Evolutionary conservation across 352 stramenopile species (phyloP).

Genomic region (Albugo laibachii): DNA sequence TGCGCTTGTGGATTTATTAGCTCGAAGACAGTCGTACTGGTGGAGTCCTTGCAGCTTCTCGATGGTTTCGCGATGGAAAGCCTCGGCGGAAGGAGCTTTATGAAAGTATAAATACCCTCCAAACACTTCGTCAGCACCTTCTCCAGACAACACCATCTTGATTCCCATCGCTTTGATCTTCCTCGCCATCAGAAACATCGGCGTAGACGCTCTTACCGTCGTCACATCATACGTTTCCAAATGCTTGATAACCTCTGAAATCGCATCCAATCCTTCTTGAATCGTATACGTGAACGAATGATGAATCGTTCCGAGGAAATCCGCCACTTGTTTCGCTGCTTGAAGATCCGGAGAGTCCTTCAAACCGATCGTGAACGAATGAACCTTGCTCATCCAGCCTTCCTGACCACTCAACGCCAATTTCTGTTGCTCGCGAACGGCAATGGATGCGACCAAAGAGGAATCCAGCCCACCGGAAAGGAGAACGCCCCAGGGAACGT

Average conservation of each 20-base stretch:
- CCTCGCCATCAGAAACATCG: conserved; percentile 98
- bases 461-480: conserved; percentile 96
- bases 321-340: conserved; percentile 90
- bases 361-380: conserved; percentile 97
- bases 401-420: conserved; percentile 50
- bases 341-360: conserved; percentile 91
- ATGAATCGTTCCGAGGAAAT: conserved; percentile 96
- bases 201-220: conserved; percentile 93
- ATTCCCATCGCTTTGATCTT: conserved; percentile 99
- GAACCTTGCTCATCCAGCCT: conserved; percentile 81
- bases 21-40: conserved; percentile 97
- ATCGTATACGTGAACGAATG: conserved; percentile 98
- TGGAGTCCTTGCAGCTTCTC: conserved; percentile 93
- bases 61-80: conserved; percentile 85
- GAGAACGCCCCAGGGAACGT: conserved; percentile 97
- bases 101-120: conserved; percentile 99
- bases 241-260: conserved; percentile 94
- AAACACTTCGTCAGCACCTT: conserved; percentile 97
- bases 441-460: conserved; percentile 94
- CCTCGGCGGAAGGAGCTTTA: conserved; percentile 89
- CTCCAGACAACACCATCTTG: conserved; percentile 98
- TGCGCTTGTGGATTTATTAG: conserved; percentile 96
- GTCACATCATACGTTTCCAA: conserved; percentile 98
- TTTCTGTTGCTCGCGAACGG: conserved; percentile 83
- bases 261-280: conserved; percentile 93